phyloP scores from a whole-genome alignment of 805 yeast species.

The Yueomyces sp. region DNA sequence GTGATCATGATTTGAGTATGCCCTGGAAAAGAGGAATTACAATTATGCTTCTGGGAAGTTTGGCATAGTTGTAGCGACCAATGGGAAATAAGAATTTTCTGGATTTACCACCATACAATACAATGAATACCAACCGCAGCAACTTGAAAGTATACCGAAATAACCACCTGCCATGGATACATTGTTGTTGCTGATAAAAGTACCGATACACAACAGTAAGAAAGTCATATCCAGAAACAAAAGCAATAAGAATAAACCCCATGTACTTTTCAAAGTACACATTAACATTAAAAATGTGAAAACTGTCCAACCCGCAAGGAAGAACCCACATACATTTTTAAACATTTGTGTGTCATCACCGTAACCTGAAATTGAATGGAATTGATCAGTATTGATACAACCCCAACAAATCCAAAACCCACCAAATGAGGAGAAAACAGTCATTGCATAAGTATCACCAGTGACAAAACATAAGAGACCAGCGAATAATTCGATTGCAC shows the following conservation, averaged over 20 bases:
- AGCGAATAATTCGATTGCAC: slow-evolving; percentile 55
- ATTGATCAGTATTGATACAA: slow-evolving; percentile 45
- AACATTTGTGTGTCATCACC: slow-evolving; percentile 31
- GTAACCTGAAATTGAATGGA: slow-evolving; percentile 40
- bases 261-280: slow-evolving; percentile 46
- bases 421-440: slow-evolving; percentile 37
- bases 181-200: slow-evolving; percentile 32
- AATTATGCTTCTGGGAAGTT: slow-evolving; percentile 16
- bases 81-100: slow-evolving; percentile 43
- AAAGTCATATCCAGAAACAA: slow-evolving; percentile 41
- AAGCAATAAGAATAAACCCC: slow-evolving; percentile 45
- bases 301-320: slow-evolving; percentile 48
- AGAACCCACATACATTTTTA: slow-evolving; percentile 43
- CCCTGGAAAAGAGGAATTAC: too few relatives aligned
- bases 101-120: slow-evolving; percentile 47
- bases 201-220: slow-evolving; percentile 36
- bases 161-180: slow-evolving; percentile 48
- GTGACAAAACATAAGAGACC: slow-evolving; percentile 68
- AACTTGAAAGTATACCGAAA: slow-evolving; percentile 41
- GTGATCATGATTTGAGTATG: too few relatives aligned
- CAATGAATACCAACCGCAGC: slow-evolving; percentile 50
- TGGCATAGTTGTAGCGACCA: slow-evolving; percentile 44
- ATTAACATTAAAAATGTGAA: slow-evolving; percentile 46
- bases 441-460: slow-evolving; percentile 66
- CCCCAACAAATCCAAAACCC: slow-evolving; percentile 74